These are phyloP conservation scores for Rhodotorula sp. DNA, from an alignment of 1,284 basidiomycete species.

Conservation along the genomic window DNA sequence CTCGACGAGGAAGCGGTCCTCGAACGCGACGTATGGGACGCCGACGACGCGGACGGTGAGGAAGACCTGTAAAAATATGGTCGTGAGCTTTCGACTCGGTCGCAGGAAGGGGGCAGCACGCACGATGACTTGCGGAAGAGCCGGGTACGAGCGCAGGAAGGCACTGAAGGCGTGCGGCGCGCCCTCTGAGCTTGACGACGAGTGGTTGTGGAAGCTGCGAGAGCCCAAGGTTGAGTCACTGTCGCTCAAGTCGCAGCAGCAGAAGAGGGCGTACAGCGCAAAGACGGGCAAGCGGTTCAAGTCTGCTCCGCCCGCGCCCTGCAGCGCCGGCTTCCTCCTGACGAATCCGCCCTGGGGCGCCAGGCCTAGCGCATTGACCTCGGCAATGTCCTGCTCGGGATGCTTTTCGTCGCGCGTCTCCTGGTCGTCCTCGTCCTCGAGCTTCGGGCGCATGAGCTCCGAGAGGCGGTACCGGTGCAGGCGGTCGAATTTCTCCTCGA, in stretches of 20 bases:
- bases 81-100: not conserved
- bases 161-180: constrained; percentile 42
- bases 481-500: constrained; percentile 43
- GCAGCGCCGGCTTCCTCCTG: not conserved
- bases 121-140: constrained; percentile 40
- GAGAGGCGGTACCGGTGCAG: constrained; percentile 37
- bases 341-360: too few relatives aligned
- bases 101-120: not conserved
- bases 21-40: constrained; percentile 55
- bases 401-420: not conserved
- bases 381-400: not conserved
- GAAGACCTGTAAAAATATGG: constrained; percentile 56
- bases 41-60: constrained; percentile 61
- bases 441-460: constrained; percentile 31
- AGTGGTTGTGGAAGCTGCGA: constrained; percentile 37
- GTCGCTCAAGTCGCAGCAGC: not conserved
- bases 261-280: constrained; percentile 18
- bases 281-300: constrained; percentile 29
- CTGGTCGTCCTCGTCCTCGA: not conserved
- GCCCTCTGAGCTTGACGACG: constrained; percentile 25
- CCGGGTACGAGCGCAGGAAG: constrained; percentile 39
- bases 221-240: not conserved
- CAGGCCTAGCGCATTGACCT: not conserved
- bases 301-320: not conserved
- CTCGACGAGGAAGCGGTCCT: constrained; percentile 60